Evolutionary conservation across 352 stramenopile genomes (phyloP).

Genomic region (Phytophthora sansomeana): DNA sequence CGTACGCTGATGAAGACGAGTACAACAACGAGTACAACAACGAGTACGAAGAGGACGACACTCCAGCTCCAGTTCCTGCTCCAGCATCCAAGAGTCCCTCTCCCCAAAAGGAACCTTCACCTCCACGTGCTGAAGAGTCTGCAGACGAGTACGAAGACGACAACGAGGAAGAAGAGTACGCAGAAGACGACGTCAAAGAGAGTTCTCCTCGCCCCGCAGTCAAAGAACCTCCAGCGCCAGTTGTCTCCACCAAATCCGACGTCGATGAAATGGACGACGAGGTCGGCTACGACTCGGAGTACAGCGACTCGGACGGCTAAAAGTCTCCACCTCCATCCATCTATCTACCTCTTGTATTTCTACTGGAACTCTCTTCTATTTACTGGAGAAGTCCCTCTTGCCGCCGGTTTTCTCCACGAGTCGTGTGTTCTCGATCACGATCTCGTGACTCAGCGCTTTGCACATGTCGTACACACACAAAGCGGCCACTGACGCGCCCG

Average conservation of each 20-base stretch:
- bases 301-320: conserved; percentile 63
- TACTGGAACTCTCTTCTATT: conserved; percentile 20
- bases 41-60: conserved; percentile 53
- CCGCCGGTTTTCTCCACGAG: conserved; percentile 94
- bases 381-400: conserved; percentile 78
- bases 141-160: conserved; percentile 36
- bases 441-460: conserved; percentile 96
- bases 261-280: conserved; percentile 43
- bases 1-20: conserved; percentile 47
- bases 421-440: conserved; percentile 92
- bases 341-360: conserved; percentile 6
- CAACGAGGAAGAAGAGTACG: conserved; percentile 35
- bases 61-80: conserved; percentile 10
- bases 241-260: conserved; percentile 20
- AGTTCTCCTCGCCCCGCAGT: conserved; percentile 14
- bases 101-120: neutral
- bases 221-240: conserved; percentile 2
- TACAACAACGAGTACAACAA: conserved; percentile 56
- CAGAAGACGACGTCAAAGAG: conserved; percentile 35
- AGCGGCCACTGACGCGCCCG: conserved; percentile 93
- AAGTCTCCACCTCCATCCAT: neutral
- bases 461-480: conserved; percentile 99
- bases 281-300: conserved; percentile 56
- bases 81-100: conserved; percentile 3
- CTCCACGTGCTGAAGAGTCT: conserved; percentile 2